These are phyloP conservation scores for Brassica incana DNA, from an alignment of 345 rosid genomes.

Conservation along the genomic window DNA sequence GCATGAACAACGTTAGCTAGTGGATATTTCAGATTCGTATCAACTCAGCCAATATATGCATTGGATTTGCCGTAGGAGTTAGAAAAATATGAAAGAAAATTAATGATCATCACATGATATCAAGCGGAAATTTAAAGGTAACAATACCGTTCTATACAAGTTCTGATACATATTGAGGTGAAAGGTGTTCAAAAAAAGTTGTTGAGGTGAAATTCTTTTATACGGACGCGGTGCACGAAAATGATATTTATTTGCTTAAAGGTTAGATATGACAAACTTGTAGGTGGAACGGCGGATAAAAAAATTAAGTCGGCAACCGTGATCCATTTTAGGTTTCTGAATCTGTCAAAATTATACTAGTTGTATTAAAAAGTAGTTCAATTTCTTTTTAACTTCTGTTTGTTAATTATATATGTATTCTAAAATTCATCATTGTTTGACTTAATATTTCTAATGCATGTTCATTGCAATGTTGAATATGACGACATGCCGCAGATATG, in stretches of 20 bases:
- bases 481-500: neutral
- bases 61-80: neutral
- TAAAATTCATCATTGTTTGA: neutral
- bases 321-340: neutral
- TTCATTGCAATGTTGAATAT: neutral
- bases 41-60: neutral
- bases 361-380: neutral
- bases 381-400: neutral
- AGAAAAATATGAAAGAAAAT: neutral
- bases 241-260: neutral
- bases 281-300: neutral
- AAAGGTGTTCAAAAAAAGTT: neutral
- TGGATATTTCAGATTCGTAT: neutral
- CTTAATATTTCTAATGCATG: neutral
- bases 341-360: neutral
- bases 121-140: neutral
- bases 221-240: neutral
- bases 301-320: neutral
- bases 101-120: conserved; percentile 15
- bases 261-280: neutral
- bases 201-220: neutral
- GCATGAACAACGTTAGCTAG: neutral
- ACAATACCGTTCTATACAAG: neutral
- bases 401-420: neutral
- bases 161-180: neutral